These are phyloP conservation scores for Cryptococcus amylolentus DNA, from an alignment of 1,284 basidiomycete genomes.

Conservation along the genomic window DNA sequence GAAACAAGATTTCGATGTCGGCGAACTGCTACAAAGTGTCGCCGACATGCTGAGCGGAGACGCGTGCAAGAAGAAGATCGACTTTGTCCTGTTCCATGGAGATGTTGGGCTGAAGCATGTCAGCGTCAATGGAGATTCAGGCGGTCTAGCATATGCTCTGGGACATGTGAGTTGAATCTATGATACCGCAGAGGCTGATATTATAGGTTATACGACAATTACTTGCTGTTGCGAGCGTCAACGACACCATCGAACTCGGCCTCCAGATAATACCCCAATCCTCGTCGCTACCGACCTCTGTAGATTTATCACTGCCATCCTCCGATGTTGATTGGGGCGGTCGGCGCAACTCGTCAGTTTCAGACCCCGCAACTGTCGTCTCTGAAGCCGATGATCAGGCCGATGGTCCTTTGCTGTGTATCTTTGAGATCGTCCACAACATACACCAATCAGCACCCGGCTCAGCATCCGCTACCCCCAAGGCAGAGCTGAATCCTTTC, in stretches of 20 bases:
- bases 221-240: constrained; percentile 61
- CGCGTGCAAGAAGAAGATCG: constrained; percentile 76
- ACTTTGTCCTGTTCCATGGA: constrained; percentile 81
- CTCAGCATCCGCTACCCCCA: constrained; percentile 36
- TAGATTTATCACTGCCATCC: constrained; percentile 30
- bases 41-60: constrained; percentile 80
- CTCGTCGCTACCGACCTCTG: constrained; percentile 31
- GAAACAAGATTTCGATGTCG: constrained; percentile 59
- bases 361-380: constrained; percentile 19
- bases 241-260: constrained; percentile 84
- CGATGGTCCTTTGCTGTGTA: constrained; percentile 50
- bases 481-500: constrained; percentile 43
- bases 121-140: constrained; percentile 77
- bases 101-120: constrained; percentile 80
- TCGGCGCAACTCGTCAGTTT: constrained; percentile 4
- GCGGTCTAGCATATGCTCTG: constrained; percentile 71
- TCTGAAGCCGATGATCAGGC: constrained; percentile 9
- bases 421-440: constrained; percentile 59
- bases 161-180: constrained; percentile 64
- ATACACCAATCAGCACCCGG: constrained; percentile 24
- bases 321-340: constrained; percentile 18
- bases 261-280: constrained; percentile 60
- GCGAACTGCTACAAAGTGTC: constrained; percentile 67
- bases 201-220: constrained; percentile 78
- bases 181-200: constrained; percentile 11